Evolutionary conservation across 1,139 yeast species (phyloP), one percentile per base, ranked within the genome.

Genomic region (Yamadazyma trypodendri): DNA sequence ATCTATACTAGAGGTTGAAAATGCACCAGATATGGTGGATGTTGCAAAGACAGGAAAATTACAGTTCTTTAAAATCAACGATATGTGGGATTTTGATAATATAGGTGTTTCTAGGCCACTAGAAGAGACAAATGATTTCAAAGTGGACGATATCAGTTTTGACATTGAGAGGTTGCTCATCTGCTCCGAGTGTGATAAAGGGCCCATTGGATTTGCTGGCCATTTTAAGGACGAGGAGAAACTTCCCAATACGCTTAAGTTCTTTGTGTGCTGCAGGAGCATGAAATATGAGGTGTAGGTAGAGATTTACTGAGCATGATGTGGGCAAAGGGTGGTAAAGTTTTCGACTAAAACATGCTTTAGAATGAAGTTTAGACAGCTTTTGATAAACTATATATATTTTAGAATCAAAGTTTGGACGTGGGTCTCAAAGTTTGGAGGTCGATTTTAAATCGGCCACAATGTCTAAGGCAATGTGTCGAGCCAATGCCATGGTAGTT

Each of bases 31-130:
- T 27, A 67, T 67, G 68, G 52, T 63, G 20, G 50, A 48, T 18
- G 40, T 54, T 4, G 40, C 54, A 1, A 33, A 31, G 10, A 15
- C 39, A 15, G 24, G 32, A 12, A 25, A 37, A 10, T 33, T 36
- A 2, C 32, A 47, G n/a, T 79, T 74, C 47, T 62, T 65, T 38
- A 51, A 59, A 22, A 56, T 81, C 2, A 52, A 61, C 3, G 86
- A 83, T 49, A 79, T 80, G 42, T 84, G 90, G 90, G 84, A 78
- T 46, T 84, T 84, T 49, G 90, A 83, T 48, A 84, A 84, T 51
- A 75, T 84, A 32, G 90, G 88, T 1, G 92, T 84, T 2, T 81
- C 89, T 1, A 65, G 71, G 53, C 71, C 79, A 20, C 44, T 56
- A 12, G 55, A 54, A 3, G 47, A 49, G 9, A 48, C 58, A 29